A percentile compares a stretch with the other conserved stretches of the same genome.
Evolutionary conservation across 441 rosid species (phyloP).

Genomic region (Pelargonium citronellum): DNA sequence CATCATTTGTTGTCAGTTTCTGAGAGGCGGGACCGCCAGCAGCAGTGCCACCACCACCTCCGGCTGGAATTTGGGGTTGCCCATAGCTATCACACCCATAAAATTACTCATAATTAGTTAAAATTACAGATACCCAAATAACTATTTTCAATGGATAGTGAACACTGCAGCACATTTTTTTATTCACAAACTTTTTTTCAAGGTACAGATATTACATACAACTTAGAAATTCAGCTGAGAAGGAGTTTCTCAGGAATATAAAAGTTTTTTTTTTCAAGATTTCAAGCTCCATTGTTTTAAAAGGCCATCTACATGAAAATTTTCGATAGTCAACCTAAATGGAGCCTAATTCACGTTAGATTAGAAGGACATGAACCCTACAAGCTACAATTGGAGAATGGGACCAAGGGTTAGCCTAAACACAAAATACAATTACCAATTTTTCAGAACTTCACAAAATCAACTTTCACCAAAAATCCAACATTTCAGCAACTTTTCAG

Average conservation of each 20-base stretch:
- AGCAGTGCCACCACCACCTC: conserved; percentile 24
- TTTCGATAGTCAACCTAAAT: not conserved
- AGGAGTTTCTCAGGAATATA: not conserved
- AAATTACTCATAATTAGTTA: not conserved
- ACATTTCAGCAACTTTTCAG: not conserved
- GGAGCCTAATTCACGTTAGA: not conserved
- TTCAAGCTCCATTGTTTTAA: too few species aligned
- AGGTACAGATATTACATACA: too few species aligned
- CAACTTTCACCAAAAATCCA: not conserved
- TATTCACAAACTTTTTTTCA: not conserved
- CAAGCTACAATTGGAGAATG: not conserved
- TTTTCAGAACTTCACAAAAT: not conserved
- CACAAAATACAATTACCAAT: not conserved
- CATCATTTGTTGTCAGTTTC: conserved; percentile 90
- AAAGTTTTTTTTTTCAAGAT: too few species aligned
- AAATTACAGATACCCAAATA: not conserved
- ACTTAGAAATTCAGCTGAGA: not conserved
- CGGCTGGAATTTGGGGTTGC: conserved; percentile 37
- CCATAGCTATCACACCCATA: conserved; percentile 39
- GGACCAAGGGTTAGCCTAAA: too few species aligned
- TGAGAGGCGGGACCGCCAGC: conserved; percentile 45
- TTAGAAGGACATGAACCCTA: not conserved
- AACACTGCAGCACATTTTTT: not conserved
- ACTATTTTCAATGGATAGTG: not conserved
- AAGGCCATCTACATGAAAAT: not conserved